phyloP scores from a whole-genome alignment of 495 filamentous ascomycete species.

The Penicillium simplicissimum region DNA sequence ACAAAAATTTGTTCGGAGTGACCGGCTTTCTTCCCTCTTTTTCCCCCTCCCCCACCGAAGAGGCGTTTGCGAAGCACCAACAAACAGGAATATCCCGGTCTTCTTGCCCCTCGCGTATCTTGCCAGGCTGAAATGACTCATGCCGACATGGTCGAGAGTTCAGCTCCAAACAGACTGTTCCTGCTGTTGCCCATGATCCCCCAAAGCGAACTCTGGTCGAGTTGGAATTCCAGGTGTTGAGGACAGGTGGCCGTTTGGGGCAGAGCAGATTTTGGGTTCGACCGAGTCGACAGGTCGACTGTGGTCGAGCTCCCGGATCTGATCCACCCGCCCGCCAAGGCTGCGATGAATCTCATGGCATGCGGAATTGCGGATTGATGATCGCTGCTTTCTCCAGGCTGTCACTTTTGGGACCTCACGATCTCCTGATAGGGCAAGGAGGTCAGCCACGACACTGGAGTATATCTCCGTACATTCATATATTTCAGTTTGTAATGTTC shows the following conservation, averaged over 20 bases:
- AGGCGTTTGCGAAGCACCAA: constrained; percentile 7
- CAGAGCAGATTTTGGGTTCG: constrained; percentile 6
- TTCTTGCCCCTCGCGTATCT: neutral
- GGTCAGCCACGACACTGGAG: neutral
- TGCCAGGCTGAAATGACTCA: constrained; percentile 3
- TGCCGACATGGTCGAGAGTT: neutral
- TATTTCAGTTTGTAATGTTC: neutral
- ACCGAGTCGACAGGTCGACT: constrained; percentile 18
- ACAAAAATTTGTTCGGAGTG: constrained; percentile 40
- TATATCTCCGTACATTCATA: neutral
- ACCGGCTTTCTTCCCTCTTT: constrained; percentile 30
- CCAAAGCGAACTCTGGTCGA: neutral
- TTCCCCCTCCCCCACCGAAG: constrained; percentile 14
- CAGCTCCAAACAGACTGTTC: neutral
- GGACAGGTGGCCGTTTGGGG: constrained; percentile 28
- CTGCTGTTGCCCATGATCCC: neutral
- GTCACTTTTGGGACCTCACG: constrained; percentile 7
- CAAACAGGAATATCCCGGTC: neutral
- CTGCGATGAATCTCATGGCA: constrained; percentile 28
- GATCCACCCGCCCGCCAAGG: constrained; percentile 26
- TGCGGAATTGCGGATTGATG: constrained; percentile 21
- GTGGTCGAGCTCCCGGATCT: constrained; percentile 15
- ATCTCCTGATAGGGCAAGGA: constrained; percentile 8
- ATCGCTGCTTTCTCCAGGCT: constrained; percentile 12
- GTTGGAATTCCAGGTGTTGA: constrained; percentile 17